phyloP scores from a whole-genome alignment of 306 rosid genomes.

The Oxytropis ochrocephala region DNA sequence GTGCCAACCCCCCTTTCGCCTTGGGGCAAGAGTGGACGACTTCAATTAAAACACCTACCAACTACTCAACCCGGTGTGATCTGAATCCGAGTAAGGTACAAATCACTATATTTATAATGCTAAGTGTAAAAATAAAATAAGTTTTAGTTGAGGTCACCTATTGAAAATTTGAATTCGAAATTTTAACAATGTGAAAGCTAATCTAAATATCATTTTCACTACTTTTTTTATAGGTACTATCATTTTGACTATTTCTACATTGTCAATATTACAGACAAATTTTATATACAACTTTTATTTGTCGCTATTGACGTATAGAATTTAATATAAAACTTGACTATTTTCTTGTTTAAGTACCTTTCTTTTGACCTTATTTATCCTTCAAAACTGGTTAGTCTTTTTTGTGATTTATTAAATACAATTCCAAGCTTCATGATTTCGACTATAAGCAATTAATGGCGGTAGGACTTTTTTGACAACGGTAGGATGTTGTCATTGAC shows the following conservation, averaged over 20 bases:
- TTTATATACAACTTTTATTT: background rate
- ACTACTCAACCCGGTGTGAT: no score
- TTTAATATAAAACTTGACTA: conserved; percentile 6
- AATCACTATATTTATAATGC: background rate
- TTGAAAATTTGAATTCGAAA: background rate
- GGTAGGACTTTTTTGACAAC: no score
- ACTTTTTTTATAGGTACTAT: background rate
- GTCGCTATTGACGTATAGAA: conserved; percentile 1
- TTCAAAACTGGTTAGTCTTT: background rate
- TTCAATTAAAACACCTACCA: no score
- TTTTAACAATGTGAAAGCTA: conserved; percentile 9
- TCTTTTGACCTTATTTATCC: background rate
- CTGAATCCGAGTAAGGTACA: no score
- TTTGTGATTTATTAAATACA: background rate
- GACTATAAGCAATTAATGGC: background rate
- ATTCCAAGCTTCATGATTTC: background rate
- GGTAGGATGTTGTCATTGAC: conserved; percentile 3
- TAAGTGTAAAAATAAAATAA: background rate
- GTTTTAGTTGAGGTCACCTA: background rate
- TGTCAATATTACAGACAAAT: background rate
- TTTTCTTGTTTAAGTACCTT: background rate
- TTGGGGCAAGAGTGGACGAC: no score
- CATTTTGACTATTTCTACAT: background rate
- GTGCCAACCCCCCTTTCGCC: no score
- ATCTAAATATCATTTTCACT: background rate